phyloP scores from a whole-genome alignment of 176 grass and related monocot genomes.

The Echinochloa phyllopogon region DNA sequence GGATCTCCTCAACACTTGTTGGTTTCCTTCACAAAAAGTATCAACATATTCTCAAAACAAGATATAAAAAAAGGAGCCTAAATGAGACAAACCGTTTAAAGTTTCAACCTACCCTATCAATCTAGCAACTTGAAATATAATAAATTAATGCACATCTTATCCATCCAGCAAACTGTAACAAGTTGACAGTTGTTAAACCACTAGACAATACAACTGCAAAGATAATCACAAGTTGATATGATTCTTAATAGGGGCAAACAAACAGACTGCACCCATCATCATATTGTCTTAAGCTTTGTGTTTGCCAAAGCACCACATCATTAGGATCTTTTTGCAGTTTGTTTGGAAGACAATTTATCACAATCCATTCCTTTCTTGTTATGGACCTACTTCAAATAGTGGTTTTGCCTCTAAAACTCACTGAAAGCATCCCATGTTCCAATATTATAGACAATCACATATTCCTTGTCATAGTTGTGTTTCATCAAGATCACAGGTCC shows the following conservation, averaged over 20 bases:
- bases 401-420: background rate
- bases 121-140: conserved; percentile 11
- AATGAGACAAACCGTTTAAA: background rate
- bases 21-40: conserved; percentile 56
- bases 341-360: conserved; percentile 11
- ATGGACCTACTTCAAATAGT: conserved; percentile 17
- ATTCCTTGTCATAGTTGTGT: background rate
- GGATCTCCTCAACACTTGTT: conserved; percentile 56
- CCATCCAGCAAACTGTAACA: background rate
- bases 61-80: conserved; percentile 9
- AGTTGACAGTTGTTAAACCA: background rate
- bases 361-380: background rate
- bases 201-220: background rate
- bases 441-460: conserved; percentile 1
- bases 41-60: conserved; percentile 8
- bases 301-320: background rate
- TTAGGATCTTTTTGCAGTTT: background rate
- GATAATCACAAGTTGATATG: background rate
- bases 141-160: conserved; percentile 22
- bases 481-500: background rate
- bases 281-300: conserved; percentile 3
- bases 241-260: conserved; percentile 15
- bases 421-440: background rate
- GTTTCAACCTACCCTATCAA: background rate
- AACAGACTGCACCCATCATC: background rate